Conservation (phyloP, 1,139 yeast genomes). For the Diutina catenulata region DNA sequence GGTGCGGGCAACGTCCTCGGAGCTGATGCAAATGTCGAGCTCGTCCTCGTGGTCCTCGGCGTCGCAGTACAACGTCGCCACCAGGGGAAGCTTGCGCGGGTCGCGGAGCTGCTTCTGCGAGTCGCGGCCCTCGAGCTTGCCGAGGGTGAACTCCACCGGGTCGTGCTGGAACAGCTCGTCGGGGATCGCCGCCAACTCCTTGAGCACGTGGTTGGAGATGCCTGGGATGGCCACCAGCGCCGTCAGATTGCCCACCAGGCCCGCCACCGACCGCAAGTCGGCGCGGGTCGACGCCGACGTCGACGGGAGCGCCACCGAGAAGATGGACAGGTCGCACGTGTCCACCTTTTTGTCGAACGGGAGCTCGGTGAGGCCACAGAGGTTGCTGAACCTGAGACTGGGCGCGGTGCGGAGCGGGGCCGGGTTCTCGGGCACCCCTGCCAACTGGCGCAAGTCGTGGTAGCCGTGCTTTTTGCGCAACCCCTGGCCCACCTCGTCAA, state of each 20-base stretch:
- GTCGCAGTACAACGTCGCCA: neutral
- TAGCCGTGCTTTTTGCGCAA: constrained; percentile 28
- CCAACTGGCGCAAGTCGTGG: constrained; percentile 19
- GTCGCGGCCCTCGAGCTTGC: constrained; percentile 55
- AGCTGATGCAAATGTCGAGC: neutral
- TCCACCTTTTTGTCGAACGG: constrained; percentile 17
- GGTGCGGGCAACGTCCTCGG: neutral
- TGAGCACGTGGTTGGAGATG: constrained; percentile 48
- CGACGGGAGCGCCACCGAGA: neutral
- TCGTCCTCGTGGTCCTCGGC: constrained; percentile 6
- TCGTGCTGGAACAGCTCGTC: constrained; percentile 50
- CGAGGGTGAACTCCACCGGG: constrained; percentile 66
- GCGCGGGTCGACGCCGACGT: neutral
- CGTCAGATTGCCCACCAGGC: too few relatives aligned
- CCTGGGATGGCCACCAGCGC: constrained; percentile 46
- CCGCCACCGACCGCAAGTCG: too few relatives aligned
- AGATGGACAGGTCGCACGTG: neutral
- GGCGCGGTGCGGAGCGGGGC: neutral
- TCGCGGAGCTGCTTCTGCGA: neutral
- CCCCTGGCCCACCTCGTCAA: constrained; percentile 12
- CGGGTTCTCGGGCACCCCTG: constrained; percentile 2
- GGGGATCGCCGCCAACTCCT: constrained; percentile 69
- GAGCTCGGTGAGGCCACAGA: constrained; percentile 30
- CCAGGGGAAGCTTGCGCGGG: neutral
- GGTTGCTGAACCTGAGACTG: constrained; percentile 27